Evolutionary conservation across 2,329 filamentous ascomycete genomes (phyloP), one percentile per base, ranked within the genome.

Genomic region (Fonsecaea nubica): DNA sequence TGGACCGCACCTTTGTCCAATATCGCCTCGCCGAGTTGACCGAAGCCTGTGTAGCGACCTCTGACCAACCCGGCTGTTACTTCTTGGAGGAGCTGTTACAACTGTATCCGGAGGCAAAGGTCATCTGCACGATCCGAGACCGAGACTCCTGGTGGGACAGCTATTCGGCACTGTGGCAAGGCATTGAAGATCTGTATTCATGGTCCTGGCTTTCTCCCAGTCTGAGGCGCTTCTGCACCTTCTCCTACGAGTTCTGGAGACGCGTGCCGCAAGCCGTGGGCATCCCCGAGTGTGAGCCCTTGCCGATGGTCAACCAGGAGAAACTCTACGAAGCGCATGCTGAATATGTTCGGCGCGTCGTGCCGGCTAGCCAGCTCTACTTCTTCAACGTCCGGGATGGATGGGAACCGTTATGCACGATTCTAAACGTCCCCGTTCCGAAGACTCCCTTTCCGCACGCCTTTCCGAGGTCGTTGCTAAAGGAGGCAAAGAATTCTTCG

Each of bases 241-340:
- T 61, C 32, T 53, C 58, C 13, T 18, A 38, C 21, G 33, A 61
- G 35, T 61, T 61, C 48, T 61, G 58, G 58, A 42, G n/a, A 13
- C 58, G 58, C 8, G 58, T 61, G 30, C 58, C 58, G n/a, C 58
- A 61, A 45, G 58, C 58, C 21, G 58, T 61, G 35, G 58, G 48
- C 5, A 61, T 61, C 2, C 48, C 58, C 12, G 48, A 15, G 5
- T 61, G 58, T 33, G 58, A 52, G 25, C 42, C 58, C 10, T 61
- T 32, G 58, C 58, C 58, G 2, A 54, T 61, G 58, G 13, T 45
- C 18, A 61, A 61, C 52, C 58, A 61, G 32, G 58, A 61, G 30
- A 36, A 18, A 38, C 36, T 61, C n/a, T 61, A 61, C 25, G 58
- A 61, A 25, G 58, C 58, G 15, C 58, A 61, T 53, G 58, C 58